phyloP scores from a whole-genome alignment of 1,139 yeast species.

The Geotrichum bryndzae region DNA sequence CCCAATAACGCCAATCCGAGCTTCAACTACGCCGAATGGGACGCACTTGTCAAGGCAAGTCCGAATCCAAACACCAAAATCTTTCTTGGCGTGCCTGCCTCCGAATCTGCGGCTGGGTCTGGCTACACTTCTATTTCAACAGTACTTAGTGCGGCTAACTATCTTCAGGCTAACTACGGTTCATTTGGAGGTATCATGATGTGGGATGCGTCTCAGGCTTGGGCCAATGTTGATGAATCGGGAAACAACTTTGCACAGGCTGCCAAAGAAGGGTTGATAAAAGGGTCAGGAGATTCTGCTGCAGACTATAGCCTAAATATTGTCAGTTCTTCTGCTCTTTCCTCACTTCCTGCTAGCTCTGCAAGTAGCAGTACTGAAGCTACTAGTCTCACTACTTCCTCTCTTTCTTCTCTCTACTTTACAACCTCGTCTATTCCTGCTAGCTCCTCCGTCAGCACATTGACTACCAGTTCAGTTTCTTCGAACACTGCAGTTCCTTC shows the following conservation, averaged over 20 bases:
- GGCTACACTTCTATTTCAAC: constrained; percentile 51
- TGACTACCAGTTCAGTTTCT: neutral
- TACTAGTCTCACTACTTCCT: neutral
- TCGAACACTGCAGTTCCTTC: neutral
- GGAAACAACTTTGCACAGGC: constrained; percentile 39
- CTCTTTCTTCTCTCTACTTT: neutral
- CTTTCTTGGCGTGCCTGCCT: constrained; percentile 69
- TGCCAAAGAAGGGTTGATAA: constrained; percentile 39
- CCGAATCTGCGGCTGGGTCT: constrained; percentile 60
- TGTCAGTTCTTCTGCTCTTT: neutral
- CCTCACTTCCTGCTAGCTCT: neutral
- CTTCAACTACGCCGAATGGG: constrained; percentile 88
- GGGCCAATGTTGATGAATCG: constrained; percentile 38
- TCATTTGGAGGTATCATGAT: constrained; percentile 79
- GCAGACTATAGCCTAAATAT: neutral
- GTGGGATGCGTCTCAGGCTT: constrained; percentile 91
- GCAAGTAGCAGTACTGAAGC: neutral
- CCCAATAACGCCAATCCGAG: constrained; percentile 13
- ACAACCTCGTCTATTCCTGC: neutral
- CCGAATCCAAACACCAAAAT: constrained; percentile 53
- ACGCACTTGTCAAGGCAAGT: constrained; percentile 62
- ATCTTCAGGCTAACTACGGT: constrained; percentile 37
- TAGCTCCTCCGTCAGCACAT: neutral
- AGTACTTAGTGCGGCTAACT: constrained; percentile 17
- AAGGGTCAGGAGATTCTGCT: neutral